These are phyloP conservation scores for Flaveria brownii DNA, from an alignment of 129 eudicot genomes.

Conservation along the genomic window DNA sequence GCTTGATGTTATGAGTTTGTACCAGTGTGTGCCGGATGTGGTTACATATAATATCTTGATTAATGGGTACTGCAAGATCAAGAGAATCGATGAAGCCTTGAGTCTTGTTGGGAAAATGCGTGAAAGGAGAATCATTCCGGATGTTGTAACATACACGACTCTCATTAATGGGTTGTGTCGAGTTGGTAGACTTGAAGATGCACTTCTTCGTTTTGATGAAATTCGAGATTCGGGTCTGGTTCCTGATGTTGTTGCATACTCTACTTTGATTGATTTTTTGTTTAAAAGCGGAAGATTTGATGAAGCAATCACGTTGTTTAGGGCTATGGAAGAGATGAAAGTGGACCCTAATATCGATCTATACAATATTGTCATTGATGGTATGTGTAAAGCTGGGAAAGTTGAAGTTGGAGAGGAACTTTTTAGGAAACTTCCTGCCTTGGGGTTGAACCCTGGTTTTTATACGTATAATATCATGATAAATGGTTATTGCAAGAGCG, in stretches of 20 bases:
- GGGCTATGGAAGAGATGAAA: slow-evolving; percentile 18
- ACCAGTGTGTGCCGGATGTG: slow-evolving; percentile 29
- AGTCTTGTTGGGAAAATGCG: slow-evolving; percentile 25
- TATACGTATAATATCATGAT: slow-evolving; percentile 39
- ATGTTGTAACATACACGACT: slow-evolving; percentile 36
- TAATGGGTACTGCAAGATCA: slow-evolving; percentile 33
- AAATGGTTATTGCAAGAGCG: slow-evolving; percentile 34
- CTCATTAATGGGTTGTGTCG: slow-evolving; percentile 35
- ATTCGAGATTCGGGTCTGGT: slow-evolving; percentile 26
- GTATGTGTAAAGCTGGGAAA: slow-evolving; percentile 43
- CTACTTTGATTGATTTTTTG: slow-evolving; percentile 31
- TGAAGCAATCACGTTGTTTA: slow-evolving; percentile 27
- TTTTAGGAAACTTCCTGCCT: slow-evolving; percentile 26
- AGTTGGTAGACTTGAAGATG: slow-evolving; percentile 40
- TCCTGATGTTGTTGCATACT: slow-evolving; percentile 39
- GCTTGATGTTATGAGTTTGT: slow-evolving; percentile 28
- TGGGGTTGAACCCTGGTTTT: slow-evolving; percentile 34
- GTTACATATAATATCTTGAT: slow-evolving; percentile 37
- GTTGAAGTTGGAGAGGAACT: slow-evolving; percentile 29
- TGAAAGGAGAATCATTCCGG: slow-evolving; percentile 10
- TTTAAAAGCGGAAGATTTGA: slow-evolving; percentile 26
- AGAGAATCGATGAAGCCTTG: slow-evolving; percentile 32
- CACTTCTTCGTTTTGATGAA: slow-evolving; percentile 16
- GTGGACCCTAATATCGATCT: slow-evolving; percentile 34
- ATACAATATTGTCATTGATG: slow-evolving; percentile 32